Base-by-base conservation (phyloP, 1,284 basidiomycete species). In the Rhodofomes roseus region DNA sequence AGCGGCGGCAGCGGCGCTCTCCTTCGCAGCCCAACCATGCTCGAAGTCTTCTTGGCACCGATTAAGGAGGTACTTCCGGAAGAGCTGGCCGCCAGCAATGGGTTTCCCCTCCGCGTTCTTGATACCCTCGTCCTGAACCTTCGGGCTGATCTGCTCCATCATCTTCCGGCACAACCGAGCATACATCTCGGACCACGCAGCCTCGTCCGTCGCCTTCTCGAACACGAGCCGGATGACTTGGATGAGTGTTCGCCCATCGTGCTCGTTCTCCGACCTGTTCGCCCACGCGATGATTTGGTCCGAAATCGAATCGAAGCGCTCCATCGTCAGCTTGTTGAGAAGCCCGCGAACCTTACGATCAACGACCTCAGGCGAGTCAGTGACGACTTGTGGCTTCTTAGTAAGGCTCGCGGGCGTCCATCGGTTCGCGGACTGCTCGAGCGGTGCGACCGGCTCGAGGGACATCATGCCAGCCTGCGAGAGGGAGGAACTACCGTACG, bases 251-350 rank as follows among this genome's bases (percentile, higher is more conserved):
- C 92, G 85, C 3, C 95, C 96, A 71, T 98, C 94, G 71, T 86
- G 92, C 82, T 99, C 96, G 66, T 89, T 84, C 75, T 90, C 87
- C 5, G 92, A 95, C 79, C 89, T 95, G 84, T 98, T 97, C 48
- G 95, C 95, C 93, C 92, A 98, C 91, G 58, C 55, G 55, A 70
- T 70, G 57, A 70, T 68, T 59, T 70, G 67, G 53, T 68, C 63
- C 2, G 68, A 96, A 69, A 98, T 97, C 6, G 92, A 90, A 67
- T 96, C 94, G 80, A 98, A 98, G 72, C 93, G 94, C 79, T 98
- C 94, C 84, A 96, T 90, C 1, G 96, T 97, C 53, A 98, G 86
- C 80, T 96, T 98, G 85, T 98, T 98, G 70, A 99, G 89, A 62
- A 98, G 76, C 55, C 80, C 81, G 77, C 94, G 96, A 79, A 98